Percentiles rank a stretch among this genome's conserved stretches.
Conservation (phyloP, 495 filamentous ascomycete species). For the Cercophora scortea region DNA sequence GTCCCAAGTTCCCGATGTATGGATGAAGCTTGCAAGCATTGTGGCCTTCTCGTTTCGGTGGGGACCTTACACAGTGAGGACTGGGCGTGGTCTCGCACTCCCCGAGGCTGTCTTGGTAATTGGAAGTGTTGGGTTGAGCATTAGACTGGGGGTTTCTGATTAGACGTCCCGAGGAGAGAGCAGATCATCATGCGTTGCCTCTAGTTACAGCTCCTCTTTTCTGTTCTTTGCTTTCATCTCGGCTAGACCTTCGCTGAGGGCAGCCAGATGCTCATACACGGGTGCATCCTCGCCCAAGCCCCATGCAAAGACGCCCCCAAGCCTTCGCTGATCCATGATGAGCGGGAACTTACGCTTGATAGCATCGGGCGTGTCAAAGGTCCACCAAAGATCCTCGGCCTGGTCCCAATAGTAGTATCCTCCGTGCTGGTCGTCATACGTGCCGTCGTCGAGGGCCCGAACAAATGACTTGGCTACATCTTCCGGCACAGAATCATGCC, state of each 20-base stretch:
- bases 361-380: conserved; percentile 59
- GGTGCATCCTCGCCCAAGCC: conserved; percentile 64
- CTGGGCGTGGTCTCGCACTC: too few relatives aligned
- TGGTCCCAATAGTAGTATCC: conserved; percentile 65
- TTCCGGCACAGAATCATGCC: conserved; percentile 40
- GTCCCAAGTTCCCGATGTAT: too few relatives aligned
- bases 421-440: conserved; percentile 50
- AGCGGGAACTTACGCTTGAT: conserved; percentile 56
- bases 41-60: too few relatives aligned
- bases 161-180: too few relatives aligned
- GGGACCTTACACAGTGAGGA: too few relatives aligned
- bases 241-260: conserved; percentile 38
- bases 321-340: conserved; percentile 47
- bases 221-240: background rate
- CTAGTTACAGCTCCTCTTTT: conserved; percentile 18
- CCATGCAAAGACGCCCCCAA: conserved; percentile 71
- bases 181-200: too few relatives aligned
- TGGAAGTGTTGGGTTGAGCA: too few relatives aligned
- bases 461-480: conserved; percentile 40
- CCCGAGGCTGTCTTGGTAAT: too few relatives aligned
- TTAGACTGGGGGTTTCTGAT: too few relatives aligned
- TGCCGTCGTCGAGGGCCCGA: conserved; percentile 45
- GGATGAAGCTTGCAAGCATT: too few relatives aligned
- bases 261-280: conserved; percentile 49
- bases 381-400: conserved; percentile 59